Conservation (phyloP, 1,284 basidiomycete genomes). For the Irpex rosettiformis region DNA sequence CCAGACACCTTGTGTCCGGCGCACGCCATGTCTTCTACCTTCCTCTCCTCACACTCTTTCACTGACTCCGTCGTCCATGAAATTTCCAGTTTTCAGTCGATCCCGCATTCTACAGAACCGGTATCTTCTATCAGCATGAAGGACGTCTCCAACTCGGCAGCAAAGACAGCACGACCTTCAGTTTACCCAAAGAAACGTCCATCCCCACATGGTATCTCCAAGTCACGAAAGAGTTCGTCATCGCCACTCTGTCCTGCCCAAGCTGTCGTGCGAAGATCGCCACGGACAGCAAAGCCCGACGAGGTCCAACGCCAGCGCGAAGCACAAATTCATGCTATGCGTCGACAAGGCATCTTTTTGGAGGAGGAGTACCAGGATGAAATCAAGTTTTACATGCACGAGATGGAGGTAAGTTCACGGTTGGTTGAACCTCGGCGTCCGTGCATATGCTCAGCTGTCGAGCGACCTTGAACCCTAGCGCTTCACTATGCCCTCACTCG, state of each 20-base stretch:
- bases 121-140: slow-evolving; percentile 58
- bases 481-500: slow-evolving; percentile 82
- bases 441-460: slow-evolving; percentile 5
- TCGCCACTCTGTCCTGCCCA: slow-evolving; percentile 44
- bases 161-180: slow-evolving; percentile 55
- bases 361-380: slow-evolving; percentile 97
- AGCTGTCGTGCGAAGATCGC: slow-evolving; percentile 51
- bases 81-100: slow-evolving; percentile 40
- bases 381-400: slow-evolving; percentile 90
- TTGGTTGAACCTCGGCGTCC: background rate
- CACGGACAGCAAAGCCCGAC: slow-evolving; percentile 58
- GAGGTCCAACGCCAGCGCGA: slow-evolving; percentile 66
- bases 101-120: slow-evolving; percentile 37
- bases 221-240: slow-evolving; percentile 41
- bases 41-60: slow-evolving; percentile 7
- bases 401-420: slow-evolving; percentile 85
- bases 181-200: slow-evolving; percentile 80
- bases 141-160: slow-evolving; percentile 56
- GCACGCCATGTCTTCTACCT: slow-evolving; percentile 10
- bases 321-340: slow-evolving; percentile 60
- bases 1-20: slow-evolving; percentile 7
- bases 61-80: slow-evolving; percentile 26
- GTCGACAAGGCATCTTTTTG: slow-evolving; percentile 64
- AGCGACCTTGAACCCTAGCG: slow-evolving; percentile 42
- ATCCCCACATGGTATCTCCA: slow-evolving; percentile 71